These are phyloP conservation scores for Termitomyces sp. DNA, from an alignment of 768 basidiomycete genomes.

Conservation along the genomic window DNA sequence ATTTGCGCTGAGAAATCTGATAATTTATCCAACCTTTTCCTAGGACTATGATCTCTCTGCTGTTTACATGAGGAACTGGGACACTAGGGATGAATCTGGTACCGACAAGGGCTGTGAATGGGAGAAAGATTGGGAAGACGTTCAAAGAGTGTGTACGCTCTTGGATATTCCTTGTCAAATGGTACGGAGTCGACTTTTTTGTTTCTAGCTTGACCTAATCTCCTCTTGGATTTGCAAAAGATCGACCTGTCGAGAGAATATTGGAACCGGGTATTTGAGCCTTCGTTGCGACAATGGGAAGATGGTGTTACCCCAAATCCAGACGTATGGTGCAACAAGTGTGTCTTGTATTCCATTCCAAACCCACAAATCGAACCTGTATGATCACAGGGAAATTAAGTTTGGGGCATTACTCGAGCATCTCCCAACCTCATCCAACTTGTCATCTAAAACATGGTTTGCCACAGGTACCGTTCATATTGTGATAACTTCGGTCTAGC, in stretches of 20 bases:
- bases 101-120: constrained; percentile 88
- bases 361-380: constrained; percentile 21
- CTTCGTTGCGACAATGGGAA: constrained; percentile 76
- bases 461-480: constrained; percentile 62
- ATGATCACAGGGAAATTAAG: not conserved
- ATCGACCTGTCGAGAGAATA: constrained; percentile 89
- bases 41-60: constrained; percentile 83
- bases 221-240: constrained; percentile 56
- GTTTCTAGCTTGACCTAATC: constrained; percentile 1
- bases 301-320: constrained; percentile 86
- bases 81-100: constrained; percentile 76
- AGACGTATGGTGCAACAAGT: constrained; percentile 91
- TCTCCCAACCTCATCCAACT: constrained; percentile 33
- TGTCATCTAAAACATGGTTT: constrained; percentile 50
- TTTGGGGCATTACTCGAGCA: constrained; percentile 57
- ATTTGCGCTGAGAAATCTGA: not conserved
- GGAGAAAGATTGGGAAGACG: constrained; percentile 95
- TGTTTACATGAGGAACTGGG: constrained; percentile 97
- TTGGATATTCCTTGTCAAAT: constrained; percentile 72
- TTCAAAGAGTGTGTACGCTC: constrained; percentile 71
- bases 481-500: not conserved
- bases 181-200: constrained; percentile 37
- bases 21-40: not conserved
- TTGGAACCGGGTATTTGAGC: constrained; percentile 90
- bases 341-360: not conserved